Conservation (phyloP, 2,329 filamentous ascomycete species). For the Diaporthe helianthi region DNA sequence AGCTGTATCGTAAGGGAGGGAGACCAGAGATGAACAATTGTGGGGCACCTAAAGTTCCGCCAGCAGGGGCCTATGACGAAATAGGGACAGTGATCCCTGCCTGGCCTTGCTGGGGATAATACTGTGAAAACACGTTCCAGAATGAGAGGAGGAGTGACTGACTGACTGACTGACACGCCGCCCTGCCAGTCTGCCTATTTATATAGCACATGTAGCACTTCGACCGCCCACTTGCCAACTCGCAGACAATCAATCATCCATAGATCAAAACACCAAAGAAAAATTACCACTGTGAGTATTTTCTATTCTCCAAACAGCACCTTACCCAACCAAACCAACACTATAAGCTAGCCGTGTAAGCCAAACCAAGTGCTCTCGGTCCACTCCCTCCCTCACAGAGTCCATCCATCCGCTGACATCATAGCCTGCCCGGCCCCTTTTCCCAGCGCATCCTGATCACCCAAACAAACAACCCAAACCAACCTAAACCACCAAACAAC, state of each 20-base stretch:
- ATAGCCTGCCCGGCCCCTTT: constrained; percentile 7
- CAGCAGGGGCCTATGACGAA: constrained; percentile 1
- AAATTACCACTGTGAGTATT: background rate
- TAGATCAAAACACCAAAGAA: background rate
- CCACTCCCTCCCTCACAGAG: background rate
- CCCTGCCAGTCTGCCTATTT: background rate
- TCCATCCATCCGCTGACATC: constrained; percentile 8
- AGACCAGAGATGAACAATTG: background rate
- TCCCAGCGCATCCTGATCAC: background rate
- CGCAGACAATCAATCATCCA: background rate
- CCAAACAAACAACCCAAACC: background rate
- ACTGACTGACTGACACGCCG: background rate
- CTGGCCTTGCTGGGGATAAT: background rate
- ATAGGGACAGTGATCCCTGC: constrained; percentile 3
- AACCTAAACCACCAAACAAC: background rate
- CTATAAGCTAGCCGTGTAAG: background rate
- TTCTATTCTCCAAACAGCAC: background rate
- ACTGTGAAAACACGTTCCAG: constrained; percentile 5
- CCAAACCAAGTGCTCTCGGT: background rate
- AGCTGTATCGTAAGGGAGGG: no score
- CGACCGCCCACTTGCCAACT: background rate
- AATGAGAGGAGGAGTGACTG: background rate
- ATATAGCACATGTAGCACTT: background rate
- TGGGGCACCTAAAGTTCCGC: background rate
- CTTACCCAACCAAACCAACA: background rate